Percentiles rank a stretch among this genome's conserved stretches.
Conservation (phyloP, 2,329 filamentous ascomycete genomes). For the Alternaria sp. region DNA sequence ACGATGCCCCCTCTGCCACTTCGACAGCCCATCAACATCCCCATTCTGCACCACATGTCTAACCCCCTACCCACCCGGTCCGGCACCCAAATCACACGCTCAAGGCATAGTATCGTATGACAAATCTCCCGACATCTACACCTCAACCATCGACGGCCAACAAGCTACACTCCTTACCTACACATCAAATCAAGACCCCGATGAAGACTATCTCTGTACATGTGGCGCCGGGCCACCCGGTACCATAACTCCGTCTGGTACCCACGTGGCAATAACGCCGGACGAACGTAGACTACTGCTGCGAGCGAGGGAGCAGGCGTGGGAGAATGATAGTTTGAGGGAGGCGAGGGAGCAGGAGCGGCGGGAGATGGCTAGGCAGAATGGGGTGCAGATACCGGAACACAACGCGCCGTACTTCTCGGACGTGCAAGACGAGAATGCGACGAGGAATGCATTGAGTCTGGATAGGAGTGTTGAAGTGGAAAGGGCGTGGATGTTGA, state of each 20-base stretch:
- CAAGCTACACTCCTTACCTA: background rate
- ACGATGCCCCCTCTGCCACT: background rate
- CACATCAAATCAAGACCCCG: background rate
- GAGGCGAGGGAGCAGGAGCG: background rate
- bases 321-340: background rate
- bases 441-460: background rate
- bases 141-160: background rate
- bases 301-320: background rate
- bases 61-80: background rate
- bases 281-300: background rate
- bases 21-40: background rate
- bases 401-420: background rate
- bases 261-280: background rate
- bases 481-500: background rate
- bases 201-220: background rate
- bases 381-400: background rate
- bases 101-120: background rate
- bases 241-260: background rate
- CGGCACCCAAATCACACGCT: background rate
- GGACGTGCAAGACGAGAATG: background rate
- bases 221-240: background rate
- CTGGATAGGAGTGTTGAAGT: background rate
- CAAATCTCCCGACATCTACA: background rate
- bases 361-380: background rate
- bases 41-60: background rate